These are phyloP conservation scores for Verruconis gallopava DNA, from an alignment of 2,329 filamentous ascomycete species.

Conservation along the genomic window DNA sequence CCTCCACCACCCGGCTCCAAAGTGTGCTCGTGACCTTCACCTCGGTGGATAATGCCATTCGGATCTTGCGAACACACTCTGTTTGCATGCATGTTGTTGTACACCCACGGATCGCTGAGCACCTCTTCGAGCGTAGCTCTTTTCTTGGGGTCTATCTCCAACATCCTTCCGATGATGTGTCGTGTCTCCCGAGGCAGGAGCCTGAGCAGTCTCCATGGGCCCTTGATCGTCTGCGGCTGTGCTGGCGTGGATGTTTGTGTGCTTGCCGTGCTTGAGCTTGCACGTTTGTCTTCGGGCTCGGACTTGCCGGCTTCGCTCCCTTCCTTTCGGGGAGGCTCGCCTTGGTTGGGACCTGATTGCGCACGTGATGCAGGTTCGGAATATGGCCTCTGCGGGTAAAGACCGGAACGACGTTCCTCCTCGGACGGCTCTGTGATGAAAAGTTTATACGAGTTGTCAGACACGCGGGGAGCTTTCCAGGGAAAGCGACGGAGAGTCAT, in stretches of 20 bases:
- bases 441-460: slow-evolving; percentile 88
- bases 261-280: neutral
- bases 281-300: neutral
- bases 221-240: slow-evolving; percentile 60
- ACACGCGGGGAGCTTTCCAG: slow-evolving; percentile 86
- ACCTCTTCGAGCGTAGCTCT: slow-evolving; percentile 80
- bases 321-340: slow-evolving; percentile 3
- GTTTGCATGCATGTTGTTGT: slow-evolving; percentile 25
- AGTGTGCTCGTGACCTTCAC: slow-evolving; percentile 69
- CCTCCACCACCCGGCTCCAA: slow-evolving; percentile 49
- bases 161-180: slow-evolving; percentile 83
- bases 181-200: slow-evolving; percentile 80
- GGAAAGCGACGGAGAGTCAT: slow-evolving; percentile 93
- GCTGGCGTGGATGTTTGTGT: slow-evolving; percentile 15
- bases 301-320: neutral
- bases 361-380: slow-evolving; percentile 30
- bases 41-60: slow-evolving; percentile 57
- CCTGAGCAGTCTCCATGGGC: slow-evolving; percentile 80
- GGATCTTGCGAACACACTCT: slow-evolving; percentile 34
- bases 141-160: slow-evolving; percentile 73
- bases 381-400: slow-evolving; percentile 6
- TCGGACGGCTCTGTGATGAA: slow-evolving; percentile 70
- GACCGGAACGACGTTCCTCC: slow-evolving; percentile 16
- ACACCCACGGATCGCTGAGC: slow-evolving; percentile 74
- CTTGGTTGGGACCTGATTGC: slow-evolving; percentile 16